A percentile compares a stretch with the other conserved stretches of the same genome.
These are phyloP conservation scores for Solanum microdontum DNA, from an alignment of 257 asterid species.

Conservation along the genomic window DNA sequence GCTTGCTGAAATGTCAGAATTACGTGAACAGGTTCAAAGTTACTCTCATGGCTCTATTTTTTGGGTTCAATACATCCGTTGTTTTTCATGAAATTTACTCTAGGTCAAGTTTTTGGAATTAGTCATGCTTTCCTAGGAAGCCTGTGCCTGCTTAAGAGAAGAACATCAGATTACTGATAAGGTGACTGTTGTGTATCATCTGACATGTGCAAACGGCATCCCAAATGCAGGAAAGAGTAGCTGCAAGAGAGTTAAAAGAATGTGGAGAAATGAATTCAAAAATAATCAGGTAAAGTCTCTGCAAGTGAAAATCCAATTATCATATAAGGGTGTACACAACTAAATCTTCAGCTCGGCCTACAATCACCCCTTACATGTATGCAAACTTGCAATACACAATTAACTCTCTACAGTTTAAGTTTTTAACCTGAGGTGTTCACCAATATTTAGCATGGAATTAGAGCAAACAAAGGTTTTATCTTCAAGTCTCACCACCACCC, in stretches of 20 bases:
- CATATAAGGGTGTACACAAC: background rate
- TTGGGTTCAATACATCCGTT: slow-evolving; percentile 4
- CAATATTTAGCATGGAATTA: background rate
- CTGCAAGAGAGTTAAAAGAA: slow-evolving; percentile 26
- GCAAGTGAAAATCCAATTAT: background rate
- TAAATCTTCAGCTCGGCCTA: background rate
- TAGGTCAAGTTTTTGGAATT: slow-evolving; percentile 28
- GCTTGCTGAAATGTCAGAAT: slow-evolving; percentile 39
- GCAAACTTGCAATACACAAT: background rate
- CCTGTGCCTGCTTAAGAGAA: slow-evolving; percentile 16
- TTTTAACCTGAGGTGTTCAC: background rate
- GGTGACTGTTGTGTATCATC: background rate
- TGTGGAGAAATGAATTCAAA: slow-evolving; percentile 35
- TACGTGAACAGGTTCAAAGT: slow-evolving; percentile 37
- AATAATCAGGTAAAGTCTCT: slow-evolving; percentile 26
- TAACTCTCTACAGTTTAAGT: background rate
- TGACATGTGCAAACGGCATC: background rate
- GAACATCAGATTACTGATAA: slow-evolving; percentile 19
- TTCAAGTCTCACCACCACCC: background rate
- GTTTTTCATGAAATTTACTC: slow-evolving; percentile 2
- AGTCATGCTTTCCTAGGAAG: slow-evolving; percentile 12
- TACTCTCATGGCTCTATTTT: background rate
- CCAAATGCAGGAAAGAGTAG: slow-evolving; percentile 28
- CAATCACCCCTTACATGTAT: background rate
- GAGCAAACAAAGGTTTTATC: background rate